Percentiles rank a stretch among this genome's conserved stretches.
phyloP scores from a whole-genome alignment of 257 asterid species.

The Sherardia arvensis region DNA sequence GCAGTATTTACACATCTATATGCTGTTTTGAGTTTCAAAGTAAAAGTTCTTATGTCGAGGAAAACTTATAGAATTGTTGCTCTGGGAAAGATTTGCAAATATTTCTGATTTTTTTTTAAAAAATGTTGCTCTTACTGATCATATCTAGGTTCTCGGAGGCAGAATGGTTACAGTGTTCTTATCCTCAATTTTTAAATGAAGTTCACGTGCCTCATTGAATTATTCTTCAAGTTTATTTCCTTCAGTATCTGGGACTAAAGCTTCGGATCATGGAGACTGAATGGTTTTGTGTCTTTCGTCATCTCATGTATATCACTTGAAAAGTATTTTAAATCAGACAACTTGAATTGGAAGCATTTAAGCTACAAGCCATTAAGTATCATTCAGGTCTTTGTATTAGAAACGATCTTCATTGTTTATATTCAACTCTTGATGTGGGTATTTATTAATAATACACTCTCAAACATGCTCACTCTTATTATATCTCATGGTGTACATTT shows the following conservation, averaged over 20 bases:
- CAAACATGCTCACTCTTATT: not conserved
- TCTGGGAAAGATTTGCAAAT: not conserved
- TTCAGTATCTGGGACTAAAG: not conserved
- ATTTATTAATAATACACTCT: not conserved
- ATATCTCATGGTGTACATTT: slow-evolving; percentile 3
- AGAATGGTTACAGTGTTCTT: not conserved
- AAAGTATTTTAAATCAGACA: not conserved
- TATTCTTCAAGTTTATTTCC: not conserved
- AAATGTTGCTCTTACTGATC: not conserved
- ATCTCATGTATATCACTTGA: not conserved
- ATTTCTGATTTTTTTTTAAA: not conserved
- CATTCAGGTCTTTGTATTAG: too few species aligned
- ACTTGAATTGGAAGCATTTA: not conserved
- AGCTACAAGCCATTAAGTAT: not conserved
- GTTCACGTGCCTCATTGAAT: not conserved
- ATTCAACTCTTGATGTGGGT: not conserved
- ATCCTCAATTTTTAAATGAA: not conserved
- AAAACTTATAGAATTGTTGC: not conserved
- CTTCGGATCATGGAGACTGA: not conserved
- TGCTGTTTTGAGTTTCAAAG: not conserved
- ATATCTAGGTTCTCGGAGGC: not conserved
- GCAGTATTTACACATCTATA: not conserved
- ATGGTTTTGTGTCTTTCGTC: not conserved
- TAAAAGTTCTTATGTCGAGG: not conserved
- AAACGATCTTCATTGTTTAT: not conserved